Evolutionary conservation across 192 early-diverging fungal genomes (phyloP), one percentile per base, ranked within the genome.

Genomic region (Mortierella alpina): DNA sequence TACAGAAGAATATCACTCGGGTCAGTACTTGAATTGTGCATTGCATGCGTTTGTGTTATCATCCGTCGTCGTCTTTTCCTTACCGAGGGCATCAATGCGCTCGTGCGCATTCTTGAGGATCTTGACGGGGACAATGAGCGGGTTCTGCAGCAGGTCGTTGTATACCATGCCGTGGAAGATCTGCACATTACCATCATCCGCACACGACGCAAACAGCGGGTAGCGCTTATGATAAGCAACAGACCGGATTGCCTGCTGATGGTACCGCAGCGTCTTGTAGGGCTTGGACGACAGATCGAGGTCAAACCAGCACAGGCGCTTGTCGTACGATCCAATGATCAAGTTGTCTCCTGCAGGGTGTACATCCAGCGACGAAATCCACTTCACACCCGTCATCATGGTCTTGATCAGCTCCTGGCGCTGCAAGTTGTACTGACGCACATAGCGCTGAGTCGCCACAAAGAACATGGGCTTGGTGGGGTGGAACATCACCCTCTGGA

Each of bases 151-250:
- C 82, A 99, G 87, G 84, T 98, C 97, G 66, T 92, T 90, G 84
- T 97, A 99, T 31, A 99, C 98, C 95, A 95, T 98, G 55, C 95
- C 96, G 83, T 99, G 96, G 93, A 98, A 99, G 12, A 99, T 86
- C 76, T 98, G 95, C 9, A 98, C 91, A 31, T 90, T 89, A 42
- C 98, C 95, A 70, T 99, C 98, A 77, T 99, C 97, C 14, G 93
- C 91, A 45, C 92, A 91, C 0, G 95, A 96, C 14, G 95, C 96
- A 88, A 99, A 98, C 49, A 99, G 87, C 51, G 98, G 98, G 82
- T 95, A 95, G 54, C 88, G 86, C 85, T 88, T 88, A 75, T 97
- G 96, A 83, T 90, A 99, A 22, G 88, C 55, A 2, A 97, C 96
- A 67, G 94, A 90, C 20, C 97, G 93, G 58, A 98, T 91, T 47